Conservation (phyloP, 176 grass and related monocot species). For the Oryza nivara region DNA sequence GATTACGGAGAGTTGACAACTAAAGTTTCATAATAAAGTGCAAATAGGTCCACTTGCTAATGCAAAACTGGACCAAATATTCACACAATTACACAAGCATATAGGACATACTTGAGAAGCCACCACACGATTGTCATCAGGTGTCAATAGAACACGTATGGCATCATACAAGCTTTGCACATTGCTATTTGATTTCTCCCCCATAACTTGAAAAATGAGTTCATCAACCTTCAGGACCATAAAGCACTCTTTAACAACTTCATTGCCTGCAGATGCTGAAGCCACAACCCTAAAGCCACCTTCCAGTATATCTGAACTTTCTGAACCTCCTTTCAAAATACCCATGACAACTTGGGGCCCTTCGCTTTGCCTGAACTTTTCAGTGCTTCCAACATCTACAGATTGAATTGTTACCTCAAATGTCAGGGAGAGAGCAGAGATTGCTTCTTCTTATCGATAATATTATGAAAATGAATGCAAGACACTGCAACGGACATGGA, state of each 20-base stretch:
- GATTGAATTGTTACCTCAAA: slow-evolving; percentile 34
- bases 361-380: slow-evolving; percentile 71
- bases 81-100: slow-evolving; percentile 11
- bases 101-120: slow-evolving; percentile 79
- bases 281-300: slow-evolving; percentile 73
- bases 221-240: slow-evolving; percentile 83
- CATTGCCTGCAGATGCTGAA: slow-evolving; percentile 69
- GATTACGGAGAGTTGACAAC: neutral
- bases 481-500: neutral
- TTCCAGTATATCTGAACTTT: slow-evolving; percentile 67
- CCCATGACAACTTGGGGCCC: slow-evolving; percentile 67
- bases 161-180: slow-evolving; percentile 76
- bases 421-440: slow-evolving; percentile 7
- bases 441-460: neutral
- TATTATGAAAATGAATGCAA: neutral
- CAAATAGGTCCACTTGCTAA: slow-evolving; percentile 1
- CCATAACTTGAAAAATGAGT: slow-evolving; percentile 69
- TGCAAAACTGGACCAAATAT: slow-evolving; percentile 17
- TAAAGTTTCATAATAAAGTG: neutral
- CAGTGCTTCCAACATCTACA: slow-evolving; percentile 71
- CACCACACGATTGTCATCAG: slow-evolving; percentile 83
- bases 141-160: slow-evolving; percentile 74
- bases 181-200: slow-evolving; percentile 50
- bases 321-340: slow-evolving; percentile 54
- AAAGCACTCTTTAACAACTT: slow-evolving; percentile 93